Evolutionary conservation across 768 basidiomycete genomes (phyloP).

Genomic region (Lentinula raphanica): DNA sequence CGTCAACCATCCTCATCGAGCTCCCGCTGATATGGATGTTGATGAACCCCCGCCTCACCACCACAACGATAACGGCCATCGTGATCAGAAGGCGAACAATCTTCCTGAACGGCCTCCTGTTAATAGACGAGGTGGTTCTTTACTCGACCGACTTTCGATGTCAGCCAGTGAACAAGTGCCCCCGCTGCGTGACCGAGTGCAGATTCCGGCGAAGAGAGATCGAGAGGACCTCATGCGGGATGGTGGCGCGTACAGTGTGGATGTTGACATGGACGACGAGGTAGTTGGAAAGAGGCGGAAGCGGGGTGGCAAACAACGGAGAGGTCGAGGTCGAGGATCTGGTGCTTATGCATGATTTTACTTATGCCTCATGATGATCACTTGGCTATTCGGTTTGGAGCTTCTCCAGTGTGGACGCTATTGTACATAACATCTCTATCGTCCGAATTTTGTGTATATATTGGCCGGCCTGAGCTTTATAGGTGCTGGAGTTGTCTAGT

Average conservation of each 20-base stretch:
- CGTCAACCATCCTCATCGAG: neutral
- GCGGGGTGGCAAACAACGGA: conserved; percentile 1
- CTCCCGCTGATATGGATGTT: neutral
- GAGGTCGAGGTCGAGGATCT: neutral
- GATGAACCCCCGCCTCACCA: conserved; percentile 4
- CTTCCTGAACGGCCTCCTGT: conserved; percentile 3
- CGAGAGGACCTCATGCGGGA: conserved; percentile 21
- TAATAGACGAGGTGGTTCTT: conserved; percentile 24
- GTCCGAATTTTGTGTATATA: no score
- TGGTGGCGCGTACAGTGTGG: conserved; percentile 15
- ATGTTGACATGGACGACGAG: neutral
- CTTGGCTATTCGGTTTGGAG: no score
- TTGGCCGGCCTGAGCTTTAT: no score
- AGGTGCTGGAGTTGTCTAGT: no score
- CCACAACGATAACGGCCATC: conserved; percentile 6
- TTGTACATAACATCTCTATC: neutral
- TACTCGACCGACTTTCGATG: conserved; percentile 33
- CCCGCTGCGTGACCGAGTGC: conserved; percentile 34
- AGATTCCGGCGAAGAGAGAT: conserved; percentile 27
- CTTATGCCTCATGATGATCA: neutral
- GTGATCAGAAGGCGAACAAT: neutral
- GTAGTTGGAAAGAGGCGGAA: conserved; percentile 1
- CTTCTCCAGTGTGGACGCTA: neutral
- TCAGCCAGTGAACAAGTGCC: neutral
- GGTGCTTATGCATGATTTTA: neutral